Evolutionary conservation across 495 filamentous ascomycete species (phyloP).

Genomic region (Hypoxylon subgilvum): DNA sequence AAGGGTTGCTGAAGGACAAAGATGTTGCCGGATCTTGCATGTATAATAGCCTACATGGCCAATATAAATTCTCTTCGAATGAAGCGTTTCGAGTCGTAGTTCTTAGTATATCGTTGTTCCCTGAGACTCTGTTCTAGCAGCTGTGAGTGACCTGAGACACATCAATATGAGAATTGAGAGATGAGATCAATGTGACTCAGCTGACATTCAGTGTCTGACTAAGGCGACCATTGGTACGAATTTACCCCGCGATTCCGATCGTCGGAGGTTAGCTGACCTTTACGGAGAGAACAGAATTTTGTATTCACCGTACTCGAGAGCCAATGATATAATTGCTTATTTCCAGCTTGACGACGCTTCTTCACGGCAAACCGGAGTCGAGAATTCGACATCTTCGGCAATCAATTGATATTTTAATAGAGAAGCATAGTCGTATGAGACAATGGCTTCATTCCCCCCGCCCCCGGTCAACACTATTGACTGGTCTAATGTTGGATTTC

Average conservation of each 20-base stretch:
- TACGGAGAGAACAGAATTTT: slow-evolving; percentile 16
- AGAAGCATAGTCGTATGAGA: neutral
- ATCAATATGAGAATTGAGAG: neutral
- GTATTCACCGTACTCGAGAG: slow-evolving; percentile 6
- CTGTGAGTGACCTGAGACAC: neutral
- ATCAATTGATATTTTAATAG: slow-evolving; percentile 9
- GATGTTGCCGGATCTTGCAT: neutral
- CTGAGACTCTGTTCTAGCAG: neutral
- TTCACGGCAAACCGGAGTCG: neutral
- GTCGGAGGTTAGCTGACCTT: slow-evolving; percentile 21
- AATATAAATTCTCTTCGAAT: neutral
- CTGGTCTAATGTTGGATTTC: slow-evolving; percentile 91
- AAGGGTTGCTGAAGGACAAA: slow-evolving; percentile 20
- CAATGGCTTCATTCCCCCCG: slow-evolving; percentile 72
- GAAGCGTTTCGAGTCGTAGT: neutral
- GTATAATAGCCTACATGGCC: slow-evolving; percentile 4
- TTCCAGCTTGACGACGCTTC: slow-evolving; percentile 14
- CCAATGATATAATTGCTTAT: slow-evolving; percentile 29
- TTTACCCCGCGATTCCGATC: slow-evolving; percentile 32
- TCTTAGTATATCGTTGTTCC: neutral
- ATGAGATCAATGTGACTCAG: slow-evolving; percentile 15
- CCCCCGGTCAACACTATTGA: slow-evolving; percentile 83
- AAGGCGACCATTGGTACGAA: neutral
- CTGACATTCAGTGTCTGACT: slow-evolving; percentile 11
- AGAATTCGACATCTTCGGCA: neutral